These are phyloP conservation scores for Epichloe festucae DNA, from an alignment of 2,329 filamentous ascomycete genomes.

Conservation along the genomic window DNA sequence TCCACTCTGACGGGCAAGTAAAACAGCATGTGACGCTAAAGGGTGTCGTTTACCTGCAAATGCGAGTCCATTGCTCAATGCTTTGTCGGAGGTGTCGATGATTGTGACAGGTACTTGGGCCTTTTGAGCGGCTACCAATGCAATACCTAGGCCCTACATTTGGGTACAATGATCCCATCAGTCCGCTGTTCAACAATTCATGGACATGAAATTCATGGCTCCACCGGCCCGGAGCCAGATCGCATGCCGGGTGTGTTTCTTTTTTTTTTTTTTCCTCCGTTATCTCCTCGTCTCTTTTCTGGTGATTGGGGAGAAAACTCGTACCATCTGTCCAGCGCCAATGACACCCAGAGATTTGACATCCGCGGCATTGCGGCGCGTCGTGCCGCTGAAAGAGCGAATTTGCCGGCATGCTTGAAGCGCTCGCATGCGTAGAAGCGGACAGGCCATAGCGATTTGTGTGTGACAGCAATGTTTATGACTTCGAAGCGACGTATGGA, in stretches of 20 bases:
- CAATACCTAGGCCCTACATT: slow-evolving; percentile 78
- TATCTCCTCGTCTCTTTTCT: neutral
- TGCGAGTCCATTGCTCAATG: slow-evolving; percentile 75
- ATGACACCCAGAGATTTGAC: slow-evolving; percentile 85
- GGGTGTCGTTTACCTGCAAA: slow-evolving; percentile 55
- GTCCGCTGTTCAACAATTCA: neutral
- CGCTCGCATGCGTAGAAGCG: slow-evolving; percentile 25
- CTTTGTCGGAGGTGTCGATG: slow-evolving; percentile 71
- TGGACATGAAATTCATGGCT: neutral
- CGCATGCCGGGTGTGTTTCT: neutral
- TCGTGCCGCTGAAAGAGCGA: slow-evolving; percentile 57
- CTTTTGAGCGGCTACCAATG: slow-evolving; percentile 78
- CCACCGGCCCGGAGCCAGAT: neutral
- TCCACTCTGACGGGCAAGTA: neutral
- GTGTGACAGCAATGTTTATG: neutral
- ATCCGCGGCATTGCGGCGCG: slow-evolving; percentile 48
- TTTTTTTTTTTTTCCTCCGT: neutral
- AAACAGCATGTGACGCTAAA: neutral
- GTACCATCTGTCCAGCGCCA: slow-evolving; percentile 91
- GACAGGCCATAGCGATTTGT: slow-evolving; percentile 24
- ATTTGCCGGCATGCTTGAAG: slow-evolving; percentile 24
- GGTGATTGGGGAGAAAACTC: slow-evolving; percentile 13
- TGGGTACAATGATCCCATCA: neutral
- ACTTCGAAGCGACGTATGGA: neutral
- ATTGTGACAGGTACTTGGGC: slow-evolving; percentile 75